Conservation (phyloP, 1,284 basidiomycete genomes). For the Leccinum fallax region DNA sequence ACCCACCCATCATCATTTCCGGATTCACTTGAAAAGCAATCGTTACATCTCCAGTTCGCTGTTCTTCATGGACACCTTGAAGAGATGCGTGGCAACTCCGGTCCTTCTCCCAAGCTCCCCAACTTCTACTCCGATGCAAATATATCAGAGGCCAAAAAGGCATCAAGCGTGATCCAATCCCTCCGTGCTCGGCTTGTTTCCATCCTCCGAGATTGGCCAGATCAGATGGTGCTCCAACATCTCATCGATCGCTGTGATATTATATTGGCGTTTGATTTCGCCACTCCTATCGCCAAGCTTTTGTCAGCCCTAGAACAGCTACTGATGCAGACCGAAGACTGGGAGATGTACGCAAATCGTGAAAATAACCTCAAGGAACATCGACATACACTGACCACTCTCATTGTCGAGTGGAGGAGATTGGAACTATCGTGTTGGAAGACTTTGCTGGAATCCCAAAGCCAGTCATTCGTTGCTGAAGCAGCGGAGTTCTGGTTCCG, state of each 20-base stretch:
- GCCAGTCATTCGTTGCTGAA: slow-evolving; percentile 57
- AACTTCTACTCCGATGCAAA: slow-evolving; percentile 87
- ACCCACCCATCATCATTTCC: slow-evolving; percentile 16
- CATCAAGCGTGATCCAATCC: slow-evolving; percentile 50
- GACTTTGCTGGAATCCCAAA: slow-evolving; percentile 76
- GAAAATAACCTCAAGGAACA: slow-evolving; percentile 79
- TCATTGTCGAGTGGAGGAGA: slow-evolving; percentile 91
- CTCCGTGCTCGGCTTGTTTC: slow-evolving; percentile 56
- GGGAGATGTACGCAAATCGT: slow-evolving; percentile 93
- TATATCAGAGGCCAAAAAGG: slow-evolving; percentile 68
- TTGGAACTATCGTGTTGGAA: slow-evolving; percentile 91
- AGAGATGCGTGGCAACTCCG: slow-evolving; percentile 13
- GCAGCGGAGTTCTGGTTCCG: slow-evolving; percentile 92
- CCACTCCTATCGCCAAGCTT: slow-evolving; percentile 82
- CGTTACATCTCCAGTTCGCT: slow-evolving; percentile 34
- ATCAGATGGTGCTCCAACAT: slow-evolving; percentile 95
- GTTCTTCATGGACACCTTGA: slow-evolving; percentile 29
- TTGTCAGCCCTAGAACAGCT: slow-evolving; percentile 88
- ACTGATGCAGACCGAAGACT: slow-evolving; percentile 89
- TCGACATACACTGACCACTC: slow-evolving; percentile 66
- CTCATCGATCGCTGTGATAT: slow-evolving; percentile 76
- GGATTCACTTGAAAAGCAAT: slow-evolving; percentile 28
- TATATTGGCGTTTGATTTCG: slow-evolving; percentile 66
- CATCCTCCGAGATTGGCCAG: slow-evolving; percentile 88
- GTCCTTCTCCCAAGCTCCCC: slow-evolving; percentile 37